A percentile compares a stretch with the other conserved stretches of the same genome.
Conservation (phyloP, 768 basidiomycete species). For the Amanita jacksonii region DNA sequence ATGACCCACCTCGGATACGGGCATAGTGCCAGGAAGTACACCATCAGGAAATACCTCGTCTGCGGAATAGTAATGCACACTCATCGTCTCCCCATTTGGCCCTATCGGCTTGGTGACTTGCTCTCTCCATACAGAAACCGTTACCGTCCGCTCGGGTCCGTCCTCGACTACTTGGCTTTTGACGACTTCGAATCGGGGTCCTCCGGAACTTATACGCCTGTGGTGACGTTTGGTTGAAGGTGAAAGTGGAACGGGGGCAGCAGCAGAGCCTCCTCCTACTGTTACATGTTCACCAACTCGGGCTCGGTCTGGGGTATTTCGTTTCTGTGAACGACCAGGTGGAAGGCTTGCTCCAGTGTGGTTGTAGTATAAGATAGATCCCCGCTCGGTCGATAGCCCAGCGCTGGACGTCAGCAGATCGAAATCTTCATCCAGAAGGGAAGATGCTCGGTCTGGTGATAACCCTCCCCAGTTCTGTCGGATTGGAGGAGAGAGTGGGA, state of each 20-base stretch:
- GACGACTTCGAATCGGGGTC: constrained; percentile 34
- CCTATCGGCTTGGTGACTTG: constrained; percentile 34
- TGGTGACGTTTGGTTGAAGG: no score
- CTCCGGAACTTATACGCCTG: no score
- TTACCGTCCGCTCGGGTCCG: constrained; percentile 41
- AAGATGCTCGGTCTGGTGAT: constrained; percentile 19
- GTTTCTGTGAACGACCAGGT: not conserved
- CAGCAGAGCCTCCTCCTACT: no score
- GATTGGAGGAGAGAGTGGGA: no score
- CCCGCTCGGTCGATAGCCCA: constrained; percentile 4
- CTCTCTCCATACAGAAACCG: constrained; percentile 49
- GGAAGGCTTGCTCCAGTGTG: no score
- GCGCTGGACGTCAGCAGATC: constrained; percentile 22
- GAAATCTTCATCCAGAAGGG: constrained; percentile 29
- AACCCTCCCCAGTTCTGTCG: no score
- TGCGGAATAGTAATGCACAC: constrained; percentile 35
- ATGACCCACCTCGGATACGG: no score
- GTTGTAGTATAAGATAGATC: constrained; percentile 1
- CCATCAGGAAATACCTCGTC: constrained; percentile 14
- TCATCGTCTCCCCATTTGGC: constrained; percentile 28
- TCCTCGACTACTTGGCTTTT: constrained; percentile 34
- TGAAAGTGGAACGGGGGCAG: no score
- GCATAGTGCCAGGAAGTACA: no score
- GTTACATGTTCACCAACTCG: no score
- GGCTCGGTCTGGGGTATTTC: no score